Evolutionary conservation across 2,329 filamentous ascomycete species (phyloP), one percentile per base, ranked within the genome.

Genomic region (Phialocephala subalpina): DNA sequence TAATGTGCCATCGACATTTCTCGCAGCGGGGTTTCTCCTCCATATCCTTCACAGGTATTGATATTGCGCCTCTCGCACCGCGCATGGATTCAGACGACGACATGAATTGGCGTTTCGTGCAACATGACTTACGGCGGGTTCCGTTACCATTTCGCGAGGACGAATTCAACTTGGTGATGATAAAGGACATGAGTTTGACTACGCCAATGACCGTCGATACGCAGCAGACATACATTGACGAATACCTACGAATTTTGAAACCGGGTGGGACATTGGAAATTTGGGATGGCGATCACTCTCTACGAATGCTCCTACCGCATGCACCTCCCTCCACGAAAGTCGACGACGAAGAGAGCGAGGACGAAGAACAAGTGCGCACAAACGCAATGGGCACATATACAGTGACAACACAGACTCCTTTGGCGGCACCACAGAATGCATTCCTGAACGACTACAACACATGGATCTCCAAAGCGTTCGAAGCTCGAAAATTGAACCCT

Each of bases 61-160:
- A 97, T 76, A 88, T 97, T 63, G 91, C 92, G 9, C 90, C 92
- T 4, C 78, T 95, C 27, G 89, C 91, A 8, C 85, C 87, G 38
- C 85, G 89, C 70, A 76, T 90, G 71, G 81, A 84, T 72, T 82
- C 82, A 3, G 85, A 87, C 70, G 89, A 90, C 72, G 92, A 92
- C 57, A 91, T 97, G 83, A 90, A 92, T 70, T 97, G 94, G 93
- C 88, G 84, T 12, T 97, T 97, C 76, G 87, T 97, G 61, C 92
- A 94, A 75, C 93, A 97, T 76, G 94, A 97, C 78, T 80, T 97
- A 69, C 90, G 93, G 65, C 86, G 87, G 66, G 77, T 85, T 1
- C 92, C 93, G 0, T 87, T 94, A 73, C 95, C 95, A 0, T 93
- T 97, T 69, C 83, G 88, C 1, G 87, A 93, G 67, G 90, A 86